Conservation (phyloP, 2,329 filamentous ascomycete genomes). For the Penicillium sp. region DNA sequence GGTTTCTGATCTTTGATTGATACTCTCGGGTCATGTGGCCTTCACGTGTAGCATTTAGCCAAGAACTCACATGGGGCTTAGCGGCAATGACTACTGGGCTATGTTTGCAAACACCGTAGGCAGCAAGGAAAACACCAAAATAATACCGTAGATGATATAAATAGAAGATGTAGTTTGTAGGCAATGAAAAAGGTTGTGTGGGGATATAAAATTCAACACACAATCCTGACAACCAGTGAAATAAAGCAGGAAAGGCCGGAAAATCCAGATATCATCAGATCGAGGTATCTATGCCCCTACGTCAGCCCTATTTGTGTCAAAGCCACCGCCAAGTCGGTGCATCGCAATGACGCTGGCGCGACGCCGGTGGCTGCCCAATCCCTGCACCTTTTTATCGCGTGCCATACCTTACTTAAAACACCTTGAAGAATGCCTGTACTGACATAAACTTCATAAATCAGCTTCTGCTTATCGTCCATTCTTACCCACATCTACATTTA, state of each 20-base stretch:
- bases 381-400: constrained; percentile 1
- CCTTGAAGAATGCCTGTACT: not conserved
- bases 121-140: not conserved
- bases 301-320: constrained; percentile 8
- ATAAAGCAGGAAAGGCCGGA: not conserved
- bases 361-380: constrained; percentile 22
- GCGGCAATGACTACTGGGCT: not conserved
- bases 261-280: not conserved
- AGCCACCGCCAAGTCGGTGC: not conserved
- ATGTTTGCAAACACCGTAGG: not conserved
- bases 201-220: too few species aligned
- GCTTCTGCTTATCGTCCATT: not conserved
- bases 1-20: too few species aligned
- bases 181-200: too few species aligned
- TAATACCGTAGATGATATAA: too few species aligned
- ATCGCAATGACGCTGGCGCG: constrained; percentile 21
- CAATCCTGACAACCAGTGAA: not conserved
- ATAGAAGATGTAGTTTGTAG: not conserved
- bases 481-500: not conserved
- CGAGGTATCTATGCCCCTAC: not conserved
- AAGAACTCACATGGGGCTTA: not conserved
- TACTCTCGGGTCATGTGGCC: not conserved
- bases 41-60: not conserved
- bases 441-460: not conserved
- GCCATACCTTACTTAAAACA: not conserved